Evolutionary conservation across 805 yeast species (phyloP), one percentile per base, ranked within the genome.

Genomic region (Candida palmyrensis): DNA sequence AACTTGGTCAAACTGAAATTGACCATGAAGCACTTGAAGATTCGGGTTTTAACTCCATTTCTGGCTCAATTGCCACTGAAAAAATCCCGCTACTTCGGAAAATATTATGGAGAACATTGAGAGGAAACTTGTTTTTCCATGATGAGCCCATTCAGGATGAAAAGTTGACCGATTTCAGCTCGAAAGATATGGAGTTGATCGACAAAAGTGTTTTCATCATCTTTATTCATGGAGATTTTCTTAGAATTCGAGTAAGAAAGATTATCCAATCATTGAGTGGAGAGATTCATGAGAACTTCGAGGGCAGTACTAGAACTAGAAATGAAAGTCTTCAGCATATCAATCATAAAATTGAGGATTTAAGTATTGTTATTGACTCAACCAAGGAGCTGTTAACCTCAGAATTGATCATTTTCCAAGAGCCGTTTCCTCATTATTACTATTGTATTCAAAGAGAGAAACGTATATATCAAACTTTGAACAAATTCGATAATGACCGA

Each of bases 401-500:
- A 3, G 72, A 66, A 33, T 50, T 66, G 20, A 29, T 59, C 16
- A 39, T 59, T 2, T 51, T 65, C 33, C 68, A 62, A 33, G 70
- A 62, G 16, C 40, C 44, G 6, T 62, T 45, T 36, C 44, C 62
- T 1, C 57, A 58, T 30, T 62, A 54, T 49, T 33, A 42, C 22
- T 61, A 53, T 34, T 42, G 43, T 6, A 40, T 77, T 32, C 66
- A 70, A 34, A 56, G 77, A 28, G 89, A 82, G 45, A 72, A 74
- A 42, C 55, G 72, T 16, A 77, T 80, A 26, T 80, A 67, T 50
- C 69, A 72, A 38, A 64, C 74, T 3, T 66, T 82, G 62, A 80
- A 81, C 54, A 66, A 65, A 38, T 83, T 84, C 46, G 79, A 81
- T 45, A 80, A 75, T 51, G 92, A 83, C 53, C 59, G 71, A 35